A percentile compares a stretch with the other conserved stretches of the same genome.
Evolutionary conservation across 441 rosid species (phyloP).

Genomic region (Bocquillonia castaneifolia): DNA sequence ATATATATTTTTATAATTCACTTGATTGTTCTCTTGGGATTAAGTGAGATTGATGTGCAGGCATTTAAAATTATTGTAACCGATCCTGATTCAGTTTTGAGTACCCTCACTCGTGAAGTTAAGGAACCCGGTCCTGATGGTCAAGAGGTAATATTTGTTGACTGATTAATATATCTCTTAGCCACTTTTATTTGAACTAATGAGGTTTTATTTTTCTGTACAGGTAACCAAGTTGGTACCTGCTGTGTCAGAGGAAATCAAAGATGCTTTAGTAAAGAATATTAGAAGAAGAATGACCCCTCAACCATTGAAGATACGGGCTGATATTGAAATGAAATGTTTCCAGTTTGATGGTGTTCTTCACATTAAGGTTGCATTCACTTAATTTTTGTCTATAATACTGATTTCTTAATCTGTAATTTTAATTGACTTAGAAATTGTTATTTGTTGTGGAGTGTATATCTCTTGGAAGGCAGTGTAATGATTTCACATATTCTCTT

Average conservation of each 20-base stretch:
- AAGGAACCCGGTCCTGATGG: conserved; percentile 85
- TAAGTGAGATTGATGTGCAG: conserved; percentile 37
- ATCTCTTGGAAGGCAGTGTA: neutral
- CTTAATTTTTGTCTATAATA: neutral
- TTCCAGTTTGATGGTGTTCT: conserved; percentile 96
- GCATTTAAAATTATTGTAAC: conserved; percentile 85
- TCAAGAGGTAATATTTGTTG: conserved; percentile 55
- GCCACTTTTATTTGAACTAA: conserved; percentile 12
- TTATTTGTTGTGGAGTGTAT: neutral
- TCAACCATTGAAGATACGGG: conserved; percentile 87
- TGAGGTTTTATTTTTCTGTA: conserved; percentile 14
- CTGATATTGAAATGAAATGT: conserved; percentile 94
- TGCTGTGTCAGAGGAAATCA: conserved; percentile 81
- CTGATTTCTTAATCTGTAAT: neutral
- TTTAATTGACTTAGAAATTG: neutral
- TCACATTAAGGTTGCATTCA: conserved; percentile 69
- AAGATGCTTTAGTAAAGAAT: conserved; percentile 77
- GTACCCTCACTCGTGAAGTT: conserved; percentile 69
- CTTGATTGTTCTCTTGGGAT: neutral
- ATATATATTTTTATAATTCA: neutral
- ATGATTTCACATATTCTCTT: conserved; percentile 13
- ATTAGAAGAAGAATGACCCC: conserved; percentile 97
- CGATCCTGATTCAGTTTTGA: conserved; percentile 85
- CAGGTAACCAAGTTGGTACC: conserved; percentile 74
- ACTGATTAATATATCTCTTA: neutral